Evolutionary conservation across 23 red algal species (phyloP), one percentile per base, ranked within the genome.

Genomic region (Rhodosorus marinus): DNA sequence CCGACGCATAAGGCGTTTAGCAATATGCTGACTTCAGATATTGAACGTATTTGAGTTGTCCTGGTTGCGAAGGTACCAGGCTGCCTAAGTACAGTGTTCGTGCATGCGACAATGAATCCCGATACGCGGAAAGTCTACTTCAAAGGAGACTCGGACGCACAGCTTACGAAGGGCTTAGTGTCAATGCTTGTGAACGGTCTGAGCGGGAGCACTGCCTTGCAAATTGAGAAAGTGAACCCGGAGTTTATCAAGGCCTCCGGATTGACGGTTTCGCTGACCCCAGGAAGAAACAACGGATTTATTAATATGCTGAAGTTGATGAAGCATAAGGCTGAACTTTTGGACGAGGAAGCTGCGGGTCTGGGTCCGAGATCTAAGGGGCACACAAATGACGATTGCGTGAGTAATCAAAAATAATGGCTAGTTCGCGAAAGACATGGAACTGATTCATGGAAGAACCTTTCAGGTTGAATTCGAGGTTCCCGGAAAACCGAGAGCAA

Each of bases 281-380:
- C 90, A 6, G 81, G 90, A 27, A 51, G 90, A 29, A 98, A 82
- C 40, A 98, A 98, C 49, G 90, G 90, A 0, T 98, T 98, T 38
- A 59, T 98, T 11, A 98, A 98, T 41, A 98, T 98, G 90, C 35
- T 98, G 29, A 66, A 61, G 15, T 81, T 72, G 8, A 85, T 98
- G 41, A 83, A 98, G 64, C 43, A 72, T 20, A 78, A 82, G 19
- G 78, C 75, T 1, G 36, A 52, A 1, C 30, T 7, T 17, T 33
- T 80, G 47, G 35, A 27, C 2, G 40, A 5, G 8, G 17, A 57
- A 24, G 17, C 63, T 3, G 49, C n/a, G n/a, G n/a, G n/a, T n/a
- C n/a, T n/a, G n/a, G n/a, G n/a, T n/a, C n/a, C n/a, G n/a, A n/a
- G n/a, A n/a, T n/a, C n/a, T n/a, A n/a, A n/a, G n/a, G n/a, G n/a